Percentiles rank a stretch among this genome's conserved stretches.
Evolutionary conservation across 805 yeast genomes (phyloP).

Genomic region (Schwanniomyces occidentalis): DNA sequence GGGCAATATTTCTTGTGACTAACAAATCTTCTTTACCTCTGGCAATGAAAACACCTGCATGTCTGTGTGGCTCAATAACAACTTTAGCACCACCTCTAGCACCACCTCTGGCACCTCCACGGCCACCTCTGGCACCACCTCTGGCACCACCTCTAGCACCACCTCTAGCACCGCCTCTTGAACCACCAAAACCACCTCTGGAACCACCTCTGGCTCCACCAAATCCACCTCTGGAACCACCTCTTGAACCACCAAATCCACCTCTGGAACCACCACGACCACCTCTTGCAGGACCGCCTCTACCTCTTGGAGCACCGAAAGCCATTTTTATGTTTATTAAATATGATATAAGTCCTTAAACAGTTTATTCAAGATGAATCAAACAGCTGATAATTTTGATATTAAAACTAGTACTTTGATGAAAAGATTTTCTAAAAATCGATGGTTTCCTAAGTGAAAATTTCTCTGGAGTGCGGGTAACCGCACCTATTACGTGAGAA

Average conservation of each 20-base stretch:
- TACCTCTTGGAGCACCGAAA: slow-evolving; percentile 68
- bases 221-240: slow-evolving; percentile 48
- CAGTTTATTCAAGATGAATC: too few relatives aligned
- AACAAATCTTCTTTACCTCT: slow-evolving; percentile 99
- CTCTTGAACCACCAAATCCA: slow-evolving; percentile 47
- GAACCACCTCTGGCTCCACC: slow-evolving; percentile 60
- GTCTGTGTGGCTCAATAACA: slow-evolving; percentile 97
- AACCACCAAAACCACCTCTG: slow-evolving; percentile 30
- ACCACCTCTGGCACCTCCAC: slow-evolving; percentile 79
- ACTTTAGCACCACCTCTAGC: slow-evolving; percentile 93
- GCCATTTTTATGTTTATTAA: slow-evolving; percentile 53
- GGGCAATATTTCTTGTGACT: slow-evolving; percentile 95
- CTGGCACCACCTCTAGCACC: slow-evolving; percentile 43
- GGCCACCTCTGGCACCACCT: slow-evolving; percentile 55
- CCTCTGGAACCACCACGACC: slow-evolving; percentile 50
- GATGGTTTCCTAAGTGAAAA: slow-evolving; percentile 7
- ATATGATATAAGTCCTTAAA: too few relatives aligned
- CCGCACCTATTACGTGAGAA: slow-evolving; percentile 2
- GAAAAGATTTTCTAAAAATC: slow-evolving; percentile 5
- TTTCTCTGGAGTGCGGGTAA: slow-evolving; percentile 5
- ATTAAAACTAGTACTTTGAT: too few relatives aligned
- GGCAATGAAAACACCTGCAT: slow-evolving; percentile 98
- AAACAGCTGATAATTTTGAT: too few relatives aligned
- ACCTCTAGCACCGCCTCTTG: slow-evolving; percentile 33
- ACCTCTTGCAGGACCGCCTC: slow-evolving; percentile 50